phyloP scores from a whole-genome alignment of 2,329 filamentous ascomycete species.

The Mycocentrospora acerina region DNA sequence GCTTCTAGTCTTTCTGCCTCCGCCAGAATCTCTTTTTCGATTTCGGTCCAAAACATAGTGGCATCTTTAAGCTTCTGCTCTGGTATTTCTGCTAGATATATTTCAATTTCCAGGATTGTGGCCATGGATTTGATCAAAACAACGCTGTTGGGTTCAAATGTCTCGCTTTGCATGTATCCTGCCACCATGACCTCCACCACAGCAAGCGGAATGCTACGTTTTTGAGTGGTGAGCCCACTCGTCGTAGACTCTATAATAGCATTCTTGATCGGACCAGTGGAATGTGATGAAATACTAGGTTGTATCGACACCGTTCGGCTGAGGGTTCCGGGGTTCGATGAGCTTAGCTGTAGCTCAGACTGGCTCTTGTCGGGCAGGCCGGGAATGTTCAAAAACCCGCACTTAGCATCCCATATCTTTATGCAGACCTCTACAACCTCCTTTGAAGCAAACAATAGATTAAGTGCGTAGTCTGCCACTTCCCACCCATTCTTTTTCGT shows the following conservation, averaged over 20 bases:
- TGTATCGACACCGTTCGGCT: not conserved
- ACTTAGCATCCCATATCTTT: slow-evolving; percentile 25
- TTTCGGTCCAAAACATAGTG: slow-evolving; percentile 17
- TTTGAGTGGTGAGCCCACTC: not conserved
- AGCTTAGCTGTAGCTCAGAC: not conserved
- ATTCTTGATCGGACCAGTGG: not conserved
- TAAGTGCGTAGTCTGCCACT: slow-evolving; percentile 14
- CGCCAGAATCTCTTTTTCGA: slow-evolving; percentile 22
- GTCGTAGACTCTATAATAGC: not conserved
- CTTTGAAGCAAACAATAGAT: slow-evolving; percentile 11
- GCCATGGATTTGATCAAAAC: slow-evolving; percentile 21
- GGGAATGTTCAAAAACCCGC: slow-evolving; percentile 15
- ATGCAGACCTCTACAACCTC: slow-evolving; percentile 21
- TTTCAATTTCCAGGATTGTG: slow-evolving; percentile 17
- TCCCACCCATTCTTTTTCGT: slow-evolving; percentile 11
- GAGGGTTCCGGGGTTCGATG: not conserved
- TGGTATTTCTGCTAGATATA: slow-evolving; percentile 9
- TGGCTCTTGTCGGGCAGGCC: slow-evolving; percentile 4
- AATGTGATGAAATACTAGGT: not conserved
- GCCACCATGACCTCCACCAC: slow-evolving; percentile 29
- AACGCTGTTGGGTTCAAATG: slow-evolving; percentile 12
- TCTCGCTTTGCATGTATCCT: slow-evolving; percentile 24
- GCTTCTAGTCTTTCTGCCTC: slow-evolving; percentile 26
- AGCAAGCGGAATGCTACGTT: slow-evolving; percentile 9
- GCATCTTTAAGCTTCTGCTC: slow-evolving; percentile 18